A percentile compares a stretch with the other conserved stretches of the same genome.
Evolutionary conservation across 2,329 filamentous ascomycete species (phyloP).

Genomic region (Clarireedia homoeocarpa): DNA sequence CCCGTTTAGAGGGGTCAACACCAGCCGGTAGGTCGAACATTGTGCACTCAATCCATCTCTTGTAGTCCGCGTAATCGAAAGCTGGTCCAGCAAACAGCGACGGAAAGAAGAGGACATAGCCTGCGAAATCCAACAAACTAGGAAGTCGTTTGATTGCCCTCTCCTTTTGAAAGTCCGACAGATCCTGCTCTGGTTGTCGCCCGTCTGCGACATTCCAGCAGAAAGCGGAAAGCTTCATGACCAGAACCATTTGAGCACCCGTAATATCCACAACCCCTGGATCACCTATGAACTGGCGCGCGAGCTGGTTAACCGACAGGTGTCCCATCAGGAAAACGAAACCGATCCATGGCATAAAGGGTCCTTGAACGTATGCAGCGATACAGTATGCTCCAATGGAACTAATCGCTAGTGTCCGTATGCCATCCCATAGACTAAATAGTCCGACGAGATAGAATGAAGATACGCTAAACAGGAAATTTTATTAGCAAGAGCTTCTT

Average conservation of each 20-base stretch:
- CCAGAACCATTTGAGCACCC: slow-evolving; percentile 92
- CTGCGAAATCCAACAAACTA: slow-evolving; percentile 68
- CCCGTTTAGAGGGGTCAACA: slow-evolving; percentile 76
- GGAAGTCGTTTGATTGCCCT: slow-evolving; percentile 71
- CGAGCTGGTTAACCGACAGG: slow-evolving; percentile 84
- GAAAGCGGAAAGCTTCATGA: slow-evolving; percentile 96
- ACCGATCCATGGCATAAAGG: slow-evolving; percentile 95
- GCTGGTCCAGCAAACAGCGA: slow-evolving; percentile 82
- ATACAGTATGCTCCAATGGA: slow-evolving; percentile 76
- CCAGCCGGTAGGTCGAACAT: slow-evolving; percentile 85
- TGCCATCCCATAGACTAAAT: slow-evolving; percentile 83
- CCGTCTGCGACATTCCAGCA: slow-evolving; percentile 98
- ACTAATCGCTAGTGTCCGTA: slow-evolving; percentile 72
- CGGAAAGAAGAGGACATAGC: slow-evolving; percentile 94
- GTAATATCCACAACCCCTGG: slow-evolving; percentile 76
- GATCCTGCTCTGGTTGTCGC: slow-evolving; percentile 64
- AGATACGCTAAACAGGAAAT: slow-evolving; percentile 48
- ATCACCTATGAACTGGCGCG: slow-evolving; percentile 63
- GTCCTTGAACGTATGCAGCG: slow-evolving; percentile 73
- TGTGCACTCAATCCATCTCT: slow-evolving; percentile 81
- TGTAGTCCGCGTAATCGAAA: slow-evolving; percentile 92
- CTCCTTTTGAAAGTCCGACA: slow-evolving; percentile 83
- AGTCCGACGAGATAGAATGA: slow-evolving; percentile 90
- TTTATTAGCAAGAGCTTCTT: slow-evolving; percentile 8
- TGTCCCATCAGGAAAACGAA: slow-evolving; percentile 94